Percentiles rank a stretch among this genome's conserved stretches.
phyloP scores from a whole-genome alignment of 208 protist species.

The Acanthamoeba castellanii region DNA sequence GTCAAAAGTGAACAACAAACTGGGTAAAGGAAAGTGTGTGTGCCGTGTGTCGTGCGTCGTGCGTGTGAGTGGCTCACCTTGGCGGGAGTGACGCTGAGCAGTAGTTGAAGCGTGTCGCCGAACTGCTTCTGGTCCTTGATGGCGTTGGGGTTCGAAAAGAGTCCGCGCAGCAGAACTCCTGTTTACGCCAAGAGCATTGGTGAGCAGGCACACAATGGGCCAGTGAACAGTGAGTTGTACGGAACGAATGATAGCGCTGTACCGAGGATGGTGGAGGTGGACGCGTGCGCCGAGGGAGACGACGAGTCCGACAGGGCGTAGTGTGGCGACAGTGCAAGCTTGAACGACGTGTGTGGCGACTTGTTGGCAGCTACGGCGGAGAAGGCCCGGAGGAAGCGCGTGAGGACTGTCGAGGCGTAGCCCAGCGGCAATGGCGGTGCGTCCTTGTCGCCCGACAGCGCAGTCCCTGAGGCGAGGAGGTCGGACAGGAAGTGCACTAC shows the following conservation, averaged over 20 bases:
- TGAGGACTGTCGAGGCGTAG: background rate
- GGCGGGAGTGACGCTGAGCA: conserved; percentile 6
- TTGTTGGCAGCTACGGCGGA: background rate
- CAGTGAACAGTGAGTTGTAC: too few relatives aligned
- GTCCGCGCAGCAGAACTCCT: conserved; percentile 23
- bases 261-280: background rate
- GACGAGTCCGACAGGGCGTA: background rate
- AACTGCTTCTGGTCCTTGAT: conserved; percentile 7
- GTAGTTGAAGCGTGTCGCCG: background rate
- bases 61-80: background rate
- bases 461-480: background rate
- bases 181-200: background rate
- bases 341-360: background rate
- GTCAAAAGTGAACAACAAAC: background rate
- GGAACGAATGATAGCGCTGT: too few relatives aligned
- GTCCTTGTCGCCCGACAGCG: background rate
- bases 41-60: background rate
- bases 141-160: conserved; percentile 28
- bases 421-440: background rate
- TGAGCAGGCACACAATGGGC: background rate
- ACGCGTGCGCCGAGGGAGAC: background rate
- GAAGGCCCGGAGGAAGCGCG: conserved; percentile 41
- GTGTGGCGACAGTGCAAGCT: background rate
- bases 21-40: background rate
- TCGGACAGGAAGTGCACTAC: background rate